Conservation (phyloP, 1,284 basidiomycete species). For the Cutaneotrichosporon dermatis region DNA sequence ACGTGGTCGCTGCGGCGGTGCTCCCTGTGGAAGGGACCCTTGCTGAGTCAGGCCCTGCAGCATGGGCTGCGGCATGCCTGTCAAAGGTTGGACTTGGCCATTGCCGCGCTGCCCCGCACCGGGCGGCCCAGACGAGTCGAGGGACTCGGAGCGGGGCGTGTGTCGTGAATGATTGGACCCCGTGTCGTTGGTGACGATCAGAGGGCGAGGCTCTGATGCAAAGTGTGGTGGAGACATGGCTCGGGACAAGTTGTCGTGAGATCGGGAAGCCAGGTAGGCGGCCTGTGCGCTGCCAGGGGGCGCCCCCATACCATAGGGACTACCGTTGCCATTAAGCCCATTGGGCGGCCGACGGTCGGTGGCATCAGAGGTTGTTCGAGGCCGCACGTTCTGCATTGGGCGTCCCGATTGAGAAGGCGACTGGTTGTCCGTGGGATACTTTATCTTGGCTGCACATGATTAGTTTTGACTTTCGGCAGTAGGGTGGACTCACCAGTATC, state of each 20-base stretch:
- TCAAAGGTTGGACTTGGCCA: constrained; percentile 57
- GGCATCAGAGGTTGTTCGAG: constrained; percentile 20
- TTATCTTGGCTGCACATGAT: constrained; percentile 62
- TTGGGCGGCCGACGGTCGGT: constrained; percentile 11
- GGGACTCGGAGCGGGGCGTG: constrained; percentile 19
- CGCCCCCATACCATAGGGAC: constrained; percentile 5
- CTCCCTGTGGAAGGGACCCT: constrained; percentile 37
- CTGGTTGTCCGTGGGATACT: constrained; percentile 65
- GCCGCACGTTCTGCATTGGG: neutral
- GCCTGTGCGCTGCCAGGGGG: constrained; percentile 1
- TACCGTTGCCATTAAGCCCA: neutral
- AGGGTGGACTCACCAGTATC: constrained; percentile 60
- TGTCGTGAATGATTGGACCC: constrained; percentile 1
- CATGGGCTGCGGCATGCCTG: constrained; percentile 25
- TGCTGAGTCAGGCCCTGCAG: neutral
- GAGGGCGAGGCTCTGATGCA: constrained; percentile 15
- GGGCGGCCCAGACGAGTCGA: constrained; percentile 9
- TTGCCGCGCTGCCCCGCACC: constrained; percentile 58
- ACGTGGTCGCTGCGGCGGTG: constrained; percentile 58
- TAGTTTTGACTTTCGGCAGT: no score
- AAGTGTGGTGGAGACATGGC: constrained; percentile 28
- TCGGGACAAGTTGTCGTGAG: constrained; percentile 31
- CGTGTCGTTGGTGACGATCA: constrained; percentile 22
- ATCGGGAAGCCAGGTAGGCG: constrained; percentile 20
- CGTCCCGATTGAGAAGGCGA: constrained; percentile 1